Evolutionary conservation across 1,139 yeast genomes (phyloP), one percentile per base, ranked within the genome.

Genomic region (Sporopachydermia cereana): DNA sequence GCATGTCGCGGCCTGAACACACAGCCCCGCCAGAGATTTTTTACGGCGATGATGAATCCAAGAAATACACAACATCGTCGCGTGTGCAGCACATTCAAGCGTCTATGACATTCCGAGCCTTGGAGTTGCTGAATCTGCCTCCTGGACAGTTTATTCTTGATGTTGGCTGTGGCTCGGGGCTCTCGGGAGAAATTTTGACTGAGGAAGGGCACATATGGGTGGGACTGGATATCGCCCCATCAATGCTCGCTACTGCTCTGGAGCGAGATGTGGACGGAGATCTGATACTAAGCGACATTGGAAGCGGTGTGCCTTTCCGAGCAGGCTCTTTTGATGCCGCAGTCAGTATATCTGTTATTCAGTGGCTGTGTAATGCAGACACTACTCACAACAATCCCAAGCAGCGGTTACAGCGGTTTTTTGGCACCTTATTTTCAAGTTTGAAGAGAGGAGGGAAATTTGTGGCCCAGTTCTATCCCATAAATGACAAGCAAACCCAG

Each of bases 31-130:
- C 98, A 41, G 98, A 91, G 67, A 76, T 89, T 53, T 93, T 88
- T 60, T 91, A 91, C 62, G 83, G 88, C 68, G 97, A 89, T 49
- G 65, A 77, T 1, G 98, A 91, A 63, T 84, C 97, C 0, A 70
- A 72, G 56, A 91, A 91, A 60, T 91, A 91, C 62, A 89, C 98
- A 0, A 73, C 84, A 1, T 84, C 95, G 7, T 82, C 96, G 2
- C 91, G 99, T 71, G 96, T 91, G 45, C 98, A 91, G 66, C 95
- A 86, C 59, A 91, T 91, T 54, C 99, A 91, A 63, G 97, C 97
- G 1, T 84, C 85, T 59, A 91, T 91, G 99, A 88, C 98, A 0
- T 71, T 89, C 45, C 73, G 98, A 55, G 95, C 98, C 0, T 68
- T 91, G 46, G 98, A 91, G 55, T 70, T 93, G 39, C 67, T 91